Evolutionary conservation across 169 alveolate genomes (phyloP).

Genomic region (Cryptosporidium andersoni): DNA sequence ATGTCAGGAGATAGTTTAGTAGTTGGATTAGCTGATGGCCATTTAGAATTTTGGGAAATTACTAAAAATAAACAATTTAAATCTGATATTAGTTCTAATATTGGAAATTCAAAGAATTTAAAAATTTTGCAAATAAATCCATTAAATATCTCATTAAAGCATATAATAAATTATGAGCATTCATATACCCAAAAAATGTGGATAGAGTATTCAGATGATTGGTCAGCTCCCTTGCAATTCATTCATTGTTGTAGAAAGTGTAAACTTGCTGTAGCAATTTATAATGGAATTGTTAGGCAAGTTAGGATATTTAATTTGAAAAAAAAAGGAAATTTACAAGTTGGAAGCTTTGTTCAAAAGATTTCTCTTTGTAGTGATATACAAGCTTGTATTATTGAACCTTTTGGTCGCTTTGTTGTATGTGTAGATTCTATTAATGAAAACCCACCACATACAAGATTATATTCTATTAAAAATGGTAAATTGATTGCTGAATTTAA

Average conservation of each 20-base stretch:
- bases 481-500: background rate
- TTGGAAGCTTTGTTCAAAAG: background rate
- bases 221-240: constrained; percentile 19
- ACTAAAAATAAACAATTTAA: background rate
- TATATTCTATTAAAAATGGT: constrained; percentile 23
- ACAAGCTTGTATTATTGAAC: constrained; percentile 35
- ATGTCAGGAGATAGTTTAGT: constrained; percentile 10
- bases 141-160: background rate
- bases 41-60: constrained; percentile 25
- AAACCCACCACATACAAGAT: constrained; percentile 13
- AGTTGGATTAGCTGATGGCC: constrained; percentile 18
- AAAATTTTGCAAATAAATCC: background rate
- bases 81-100: background rate
- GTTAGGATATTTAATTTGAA: constrained; percentile 11
- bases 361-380: constrained; percentile 27
- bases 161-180: constrained; percentile 14
- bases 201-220: background rate
- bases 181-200: background rate
- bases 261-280: constrained; percentile 1
- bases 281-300: constrained; percentile 39
- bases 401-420: constrained; percentile 24
- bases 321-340: background rate
- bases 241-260: constrained; percentile 5
- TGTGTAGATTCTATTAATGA: constrained; percentile 54
- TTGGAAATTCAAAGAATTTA: background rate